Conservation (phyloP, 2,329 filamentous ascomycete genomes). For the Stagonosporopsis tanaceti region DNA sequence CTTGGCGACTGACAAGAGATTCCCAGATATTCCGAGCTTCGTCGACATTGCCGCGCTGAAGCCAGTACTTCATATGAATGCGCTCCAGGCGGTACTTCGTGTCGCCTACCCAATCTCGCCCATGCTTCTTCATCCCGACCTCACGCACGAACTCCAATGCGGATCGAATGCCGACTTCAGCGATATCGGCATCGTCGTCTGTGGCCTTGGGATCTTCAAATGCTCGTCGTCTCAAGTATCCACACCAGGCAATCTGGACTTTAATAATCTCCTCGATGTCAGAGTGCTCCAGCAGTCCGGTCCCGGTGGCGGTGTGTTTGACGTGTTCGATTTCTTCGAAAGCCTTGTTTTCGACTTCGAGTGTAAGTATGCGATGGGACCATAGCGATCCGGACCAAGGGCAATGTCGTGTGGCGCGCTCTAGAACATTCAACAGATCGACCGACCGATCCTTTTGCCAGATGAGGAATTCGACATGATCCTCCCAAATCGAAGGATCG, state of each 20-base stretch:
- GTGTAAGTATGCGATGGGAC: constrained; percentile 86
- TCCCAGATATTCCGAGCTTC: constrained; percentile 82
- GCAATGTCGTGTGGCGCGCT: constrained; percentile 86
- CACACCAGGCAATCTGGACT: constrained; percentile 93
- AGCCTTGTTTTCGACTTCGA: constrained; percentile 77
- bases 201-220: constrained; percentile 74
- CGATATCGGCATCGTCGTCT: constrained; percentile 82
- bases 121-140: constrained; percentile 79
- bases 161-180: constrained; percentile 85
- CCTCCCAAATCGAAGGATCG: constrained; percentile 80
- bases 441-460: constrained; percentile 56
- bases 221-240: constrained; percentile 85
- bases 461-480: constrained; percentile 78
- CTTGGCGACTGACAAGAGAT: constrained; percentile 71
- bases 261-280: constrained; percentile 89
- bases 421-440: constrained; percentile 72
- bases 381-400: constrained; percentile 92
- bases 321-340: constrained; percentile 86
- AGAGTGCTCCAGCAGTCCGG: constrained; percentile 81
- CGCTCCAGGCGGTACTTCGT: constrained; percentile 87
- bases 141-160: constrained; percentile 85
- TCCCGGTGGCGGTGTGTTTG: constrained; percentile 90
- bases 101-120: constrained; percentile 77
- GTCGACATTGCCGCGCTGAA: constrained; percentile 79
- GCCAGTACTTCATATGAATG: constrained; percentile 90